Conservation (phyloP, 2,329 filamentous ascomycete genomes). For the Stachybotrys echinatus region DNA sequence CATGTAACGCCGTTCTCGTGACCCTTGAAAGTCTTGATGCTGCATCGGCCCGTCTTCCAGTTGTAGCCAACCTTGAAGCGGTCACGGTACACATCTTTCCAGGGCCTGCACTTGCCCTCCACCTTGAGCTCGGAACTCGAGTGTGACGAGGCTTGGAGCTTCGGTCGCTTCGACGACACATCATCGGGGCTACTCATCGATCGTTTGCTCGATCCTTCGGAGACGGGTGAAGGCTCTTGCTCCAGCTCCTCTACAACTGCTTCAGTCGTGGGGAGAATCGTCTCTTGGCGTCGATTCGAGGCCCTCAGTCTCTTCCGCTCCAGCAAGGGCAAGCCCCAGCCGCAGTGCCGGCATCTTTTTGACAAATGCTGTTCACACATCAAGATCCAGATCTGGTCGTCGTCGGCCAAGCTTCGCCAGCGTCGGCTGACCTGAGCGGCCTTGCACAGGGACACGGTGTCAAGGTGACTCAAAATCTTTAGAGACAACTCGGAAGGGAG, state of each 20-base stretch:
- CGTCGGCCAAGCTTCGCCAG: constrained; percentile 89
- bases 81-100: constrained; percentile 97
- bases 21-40: constrained; percentile 76
- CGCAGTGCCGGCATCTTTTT: constrained; percentile 88
- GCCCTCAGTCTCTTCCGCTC: constrained; percentile 84
- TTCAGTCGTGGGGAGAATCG: constrained; percentile 17
- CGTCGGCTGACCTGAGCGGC: constrained; percentile 87
- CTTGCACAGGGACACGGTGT: constrained; percentile 91
- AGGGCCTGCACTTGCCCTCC: constrained; percentile 57
- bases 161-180: constrained; percentile 26
- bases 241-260: constrained; percentile 16
- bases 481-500: constrained; percentile 87
- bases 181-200: constrained; percentile 21
- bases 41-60: constrained; percentile 93
- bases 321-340: constrained; percentile 86
- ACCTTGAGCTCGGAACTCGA: constrained; percentile 27
- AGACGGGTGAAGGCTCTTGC: constrained; percentile 10
- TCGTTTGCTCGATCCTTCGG: constrained; percentile 27
- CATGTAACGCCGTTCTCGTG: constrained; percentile 68
- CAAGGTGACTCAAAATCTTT: constrained; percentile 87
- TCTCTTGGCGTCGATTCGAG: constrained; percentile 79
- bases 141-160: constrained; percentile 12
- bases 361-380: constrained; percentile 99
- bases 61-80: constrained; percentile 94
- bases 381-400: constrained; percentile 92